phyloP scores from a whole-genome alignment of 768 basidiomycete species.

The Mycena olivaceomarginata region DNA sequence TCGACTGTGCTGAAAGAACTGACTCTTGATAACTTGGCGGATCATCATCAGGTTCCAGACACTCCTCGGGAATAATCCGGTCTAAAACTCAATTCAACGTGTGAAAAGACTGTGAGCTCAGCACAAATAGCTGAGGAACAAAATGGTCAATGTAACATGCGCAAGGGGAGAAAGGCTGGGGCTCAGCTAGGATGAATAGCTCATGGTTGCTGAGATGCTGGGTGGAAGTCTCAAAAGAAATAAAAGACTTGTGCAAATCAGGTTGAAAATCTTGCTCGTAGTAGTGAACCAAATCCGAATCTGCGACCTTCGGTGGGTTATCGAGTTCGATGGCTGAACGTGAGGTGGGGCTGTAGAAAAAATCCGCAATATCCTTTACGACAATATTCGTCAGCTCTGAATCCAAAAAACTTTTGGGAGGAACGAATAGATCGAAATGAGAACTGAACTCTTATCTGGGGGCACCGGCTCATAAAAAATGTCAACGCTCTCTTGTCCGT shows the following conservation, averaged over 20 bases:
- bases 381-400: not conserved
- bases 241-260: not conserved
- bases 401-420: not conserved
- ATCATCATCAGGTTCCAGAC: not conserved
- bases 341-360: not conserved
- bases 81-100: no score
- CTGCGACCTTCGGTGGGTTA: not conserved
- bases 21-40: slow-evolving; percentile 15
- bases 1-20: not conserved
- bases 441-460: not conserved
- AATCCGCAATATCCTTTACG: not conserved
- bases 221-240: not conserved
- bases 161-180: slow-evolving; percentile 3
- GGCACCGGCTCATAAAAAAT: not conserved
- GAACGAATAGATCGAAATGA: not conserved
- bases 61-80: not conserved
- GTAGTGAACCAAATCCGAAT: not conserved
- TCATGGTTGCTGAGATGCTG: slow-evolving; percentile 5
- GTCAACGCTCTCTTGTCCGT: not conserved
- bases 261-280: not conserved
- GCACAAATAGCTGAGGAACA: not conserved
- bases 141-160: not conserved
- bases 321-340: not conserved
- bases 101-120: no score
- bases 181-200: slow-evolving; percentile 7